Percentiles rank a stretch among this genome's conserved stretches.
Conservation (phyloP, 176 grass and related monocot genomes). For the Paspalum vaginatum region DNA sequence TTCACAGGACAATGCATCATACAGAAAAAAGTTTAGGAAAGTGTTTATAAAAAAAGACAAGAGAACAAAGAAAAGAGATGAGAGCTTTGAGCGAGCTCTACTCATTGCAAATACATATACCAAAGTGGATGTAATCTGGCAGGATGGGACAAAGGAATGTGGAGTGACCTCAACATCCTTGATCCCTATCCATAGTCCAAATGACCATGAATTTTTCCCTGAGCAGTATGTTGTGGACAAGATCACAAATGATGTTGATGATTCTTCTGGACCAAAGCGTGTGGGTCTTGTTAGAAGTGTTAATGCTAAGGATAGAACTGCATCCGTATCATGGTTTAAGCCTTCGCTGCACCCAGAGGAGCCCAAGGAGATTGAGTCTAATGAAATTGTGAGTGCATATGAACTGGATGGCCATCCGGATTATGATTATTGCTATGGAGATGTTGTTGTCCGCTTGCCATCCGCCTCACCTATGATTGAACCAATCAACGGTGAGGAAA, state of each 20-base stretch:
- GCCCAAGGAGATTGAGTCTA: constrained; percentile 54
- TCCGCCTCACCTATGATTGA: constrained; percentile 65
- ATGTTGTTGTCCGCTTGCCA: constrained; percentile 84
- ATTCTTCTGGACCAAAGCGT: constrained; percentile 64
- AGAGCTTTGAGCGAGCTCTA: constrained; percentile 80
- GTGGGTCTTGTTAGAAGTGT: constrained; percentile 77
- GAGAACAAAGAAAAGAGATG: constrained; percentile 78
- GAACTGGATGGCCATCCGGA: constrained; percentile 94
- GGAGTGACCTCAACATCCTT: constrained; percentile 64
- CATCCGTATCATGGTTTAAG: constrained; percentile 82
- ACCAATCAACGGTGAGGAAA: constrained; percentile 36
- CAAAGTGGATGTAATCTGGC: constrained; percentile 86
- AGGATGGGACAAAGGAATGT: constrained; percentile 77
- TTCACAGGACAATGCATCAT: constrained; percentile 60
- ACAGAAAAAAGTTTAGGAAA: constrained; percentile 75
- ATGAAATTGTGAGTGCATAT: constrained; percentile 91
- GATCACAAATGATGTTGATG: constrained; percentile 65
- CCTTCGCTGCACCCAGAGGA: constrained; percentile 51
- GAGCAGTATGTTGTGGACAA: constrained; percentile 88
- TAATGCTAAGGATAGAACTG: constrained; percentile 81
- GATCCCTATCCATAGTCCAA: constrained; percentile 84
- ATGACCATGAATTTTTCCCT: constrained; percentile 93
- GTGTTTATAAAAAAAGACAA: constrained; percentile 75
- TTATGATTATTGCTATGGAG: constrained; percentile 97
- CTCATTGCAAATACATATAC: constrained; percentile 71